Evolutionary conservation across 1,139 yeast species (phyloP), one percentile per base, ranked within the genome.

Genomic region (Saccharomyces hybrid): DNA sequence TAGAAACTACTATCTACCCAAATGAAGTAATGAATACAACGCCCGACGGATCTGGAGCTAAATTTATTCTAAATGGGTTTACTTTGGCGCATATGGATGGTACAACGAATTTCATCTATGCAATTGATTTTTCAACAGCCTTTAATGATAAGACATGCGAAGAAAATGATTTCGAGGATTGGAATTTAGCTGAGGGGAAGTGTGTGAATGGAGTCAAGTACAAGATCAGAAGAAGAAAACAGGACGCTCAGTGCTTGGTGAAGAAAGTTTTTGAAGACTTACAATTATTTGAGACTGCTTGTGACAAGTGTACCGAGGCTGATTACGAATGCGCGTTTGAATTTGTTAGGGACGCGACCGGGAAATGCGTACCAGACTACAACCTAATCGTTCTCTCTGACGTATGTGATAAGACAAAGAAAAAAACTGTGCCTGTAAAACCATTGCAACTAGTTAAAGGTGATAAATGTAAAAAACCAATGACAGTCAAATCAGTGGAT

Each of bases 121-220:
- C 86, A 0, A 62, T 88, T 52, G 93, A 88, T 65, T 87, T 89
- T 61, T 65, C 78, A 0, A 75, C 77, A 6, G 84, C 88, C 0
- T 84, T 78, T 63, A 75, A 71, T 25, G 81, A 79, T 0, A 73
- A 73, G 53, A 76, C 73, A 4, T 87, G 95, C 70, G 70, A 67
- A 1, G 70, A 71, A 9, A 66, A 69, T 7, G 96, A 89, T 67
- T 76, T 83, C 63, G 97, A 89, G 70, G 78, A 76, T n/a, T 79
- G 88, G 76, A 76, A 75, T 57, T 73, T 76, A n/a, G 73, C 76
- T 5, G 71, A 76, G 4, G 88, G 88, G 1, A 63, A 75, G 13
- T 90, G 97, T 73, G 73, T 87, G 41, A 79, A 80, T 74, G 97
- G 97, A 7, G 88, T 82, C 56, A 80, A 76, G 61, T 90, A 86